These are phyloP conservation scores for Candida sp. DNA, from an alignment of 1,139 yeast genomes.

Conservation along the genomic window DNA sequence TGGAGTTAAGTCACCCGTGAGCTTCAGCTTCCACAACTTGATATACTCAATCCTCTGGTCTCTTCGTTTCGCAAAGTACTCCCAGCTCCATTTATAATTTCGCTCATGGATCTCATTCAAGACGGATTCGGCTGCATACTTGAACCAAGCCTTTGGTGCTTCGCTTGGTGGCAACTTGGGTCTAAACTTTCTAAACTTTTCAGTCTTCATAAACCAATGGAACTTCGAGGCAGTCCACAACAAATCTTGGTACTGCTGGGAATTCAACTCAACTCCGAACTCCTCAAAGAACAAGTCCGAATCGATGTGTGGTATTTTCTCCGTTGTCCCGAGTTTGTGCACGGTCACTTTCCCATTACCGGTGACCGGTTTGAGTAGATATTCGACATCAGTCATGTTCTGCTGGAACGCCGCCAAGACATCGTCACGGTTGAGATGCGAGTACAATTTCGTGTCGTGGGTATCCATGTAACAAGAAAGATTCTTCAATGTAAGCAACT, in stretches of 20 bases:
- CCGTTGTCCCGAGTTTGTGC: constrained; percentile 79
- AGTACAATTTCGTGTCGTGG: constrained; percentile 52
- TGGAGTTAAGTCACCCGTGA: constrained; percentile 35
- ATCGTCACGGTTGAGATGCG: constrained; percentile 43
- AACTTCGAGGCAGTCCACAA: constrained; percentile 83
- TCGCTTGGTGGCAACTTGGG: constrained; percentile 67
- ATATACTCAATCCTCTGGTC: constrained; percentile 75
- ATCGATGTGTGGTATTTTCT: constrained; percentile 69
- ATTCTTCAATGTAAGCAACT: constrained; percentile 75
- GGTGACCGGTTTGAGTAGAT: constrained; percentile 83
- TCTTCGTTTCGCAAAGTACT: constrained; percentile 68
- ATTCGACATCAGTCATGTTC: constrained; percentile 51
- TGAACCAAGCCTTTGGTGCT: constrained; percentile 82
- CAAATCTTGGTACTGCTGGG: constrained; percentile 83
- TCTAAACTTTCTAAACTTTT: constrained; percentile 71
- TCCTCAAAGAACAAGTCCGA: constrained; percentile 86
- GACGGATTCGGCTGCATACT: constrained; percentile 77
- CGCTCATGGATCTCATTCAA: constrained; percentile 80
- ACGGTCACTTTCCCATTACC: constrained; percentile 86
- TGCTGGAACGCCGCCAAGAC: constrained; percentile 44
- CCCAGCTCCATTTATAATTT: constrained; percentile 92
- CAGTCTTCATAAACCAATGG: constrained; percentile 78
- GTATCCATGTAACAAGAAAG: constrained; percentile 90
- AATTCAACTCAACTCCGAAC: constrained; percentile 82
- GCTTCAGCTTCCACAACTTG: constrained; percentile 62